A percentile compares a stretch with the other conserved stretches of the same genome.
Evolutionary conservation across 2,329 filamentous ascomycete species (phyloP).

Genomic region (Coccinonectria pachysandricola): DNA sequence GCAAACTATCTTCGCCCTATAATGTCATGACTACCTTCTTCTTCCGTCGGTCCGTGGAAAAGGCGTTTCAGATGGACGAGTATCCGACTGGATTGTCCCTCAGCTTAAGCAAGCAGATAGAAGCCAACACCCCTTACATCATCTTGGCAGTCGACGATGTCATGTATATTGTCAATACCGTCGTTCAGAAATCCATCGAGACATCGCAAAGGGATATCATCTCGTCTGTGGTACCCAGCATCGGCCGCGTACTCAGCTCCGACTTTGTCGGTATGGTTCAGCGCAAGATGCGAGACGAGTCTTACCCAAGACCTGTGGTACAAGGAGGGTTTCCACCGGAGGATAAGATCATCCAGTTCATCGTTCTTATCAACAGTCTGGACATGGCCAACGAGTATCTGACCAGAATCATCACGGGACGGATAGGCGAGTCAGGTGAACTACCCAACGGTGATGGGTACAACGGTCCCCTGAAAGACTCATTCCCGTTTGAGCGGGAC

Average conservation of each 20-base stretch:
- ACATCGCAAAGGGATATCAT: constrained; percentile 77
- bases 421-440: constrained; percentile 39
- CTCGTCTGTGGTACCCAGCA: constrained; percentile 63
- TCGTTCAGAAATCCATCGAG: constrained; percentile 75
- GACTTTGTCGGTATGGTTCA: constrained; percentile 98
- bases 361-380: constrained; percentile 90
- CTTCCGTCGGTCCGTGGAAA: constrained; percentile 91
- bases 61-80: constrained; percentile 94
- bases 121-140: constrained; percentile 77
- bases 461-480: constrained; percentile 41
- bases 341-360: constrained; percentile 76
- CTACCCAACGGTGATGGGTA: constrained; percentile 25
- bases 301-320: constrained; percentile 70
- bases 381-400: constrained; percentile 90
- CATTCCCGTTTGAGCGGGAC: constrained; percentile 76
- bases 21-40: constrained; percentile 93
- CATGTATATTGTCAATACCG: constrained; percentile 96
- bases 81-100: constrained; percentile 70
- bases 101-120: constrained; percentile 59
- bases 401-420: constrained; percentile 67
- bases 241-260: constrained; percentile 69
- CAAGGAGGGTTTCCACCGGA: constrained; percentile 80
- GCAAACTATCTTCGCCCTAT: constrained; percentile 69
- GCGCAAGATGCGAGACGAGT: constrained; percentile 93
- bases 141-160: constrained; percentile 95